These are phyloP conservation scores for Symbiodinium natans DNA, from an alignment of 73 alveolate genomes.

Conservation along the genomic window DNA sequence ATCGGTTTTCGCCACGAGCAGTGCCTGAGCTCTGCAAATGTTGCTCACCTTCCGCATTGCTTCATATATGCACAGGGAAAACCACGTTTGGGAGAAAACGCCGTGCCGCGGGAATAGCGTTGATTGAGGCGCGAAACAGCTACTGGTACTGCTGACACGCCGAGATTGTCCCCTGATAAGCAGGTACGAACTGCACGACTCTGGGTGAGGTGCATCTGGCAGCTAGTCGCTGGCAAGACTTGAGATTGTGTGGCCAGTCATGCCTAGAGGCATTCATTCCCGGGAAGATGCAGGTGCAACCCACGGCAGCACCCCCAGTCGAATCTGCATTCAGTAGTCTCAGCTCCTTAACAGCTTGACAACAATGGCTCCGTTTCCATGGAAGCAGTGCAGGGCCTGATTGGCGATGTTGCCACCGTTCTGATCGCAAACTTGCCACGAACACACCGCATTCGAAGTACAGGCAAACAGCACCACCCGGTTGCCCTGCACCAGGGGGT, in stretches of 20 bases:
- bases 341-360: slow-evolving; percentile 14
- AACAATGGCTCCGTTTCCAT: no score
- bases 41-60: background rate
- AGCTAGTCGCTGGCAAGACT: no score
- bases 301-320: slow-evolving; percentile 38
- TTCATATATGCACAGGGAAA: no score
- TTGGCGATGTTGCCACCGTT: slow-evolving; percentile 40
- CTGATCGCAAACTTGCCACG: slow-evolving; percentile 75
- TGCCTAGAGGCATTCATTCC: slow-evolving; percentile 57
- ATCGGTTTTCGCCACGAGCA: slow-evolving; percentile 57
- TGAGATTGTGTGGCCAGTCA: no score
- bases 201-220: no score
- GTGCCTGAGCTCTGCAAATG: slow-evolving; percentile 14
- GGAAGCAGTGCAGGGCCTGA: slow-evolving; percentile 25
- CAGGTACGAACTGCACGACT: no score
- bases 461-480: slow-evolving; percentile 66
- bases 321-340: slow-evolving; percentile 45
- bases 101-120: no score
- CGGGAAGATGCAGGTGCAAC: slow-evolving; percentile 63
- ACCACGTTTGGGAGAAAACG: no score
- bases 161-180: no score
- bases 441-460: slow-evolving; percentile 33
- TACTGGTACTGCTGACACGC: no score
- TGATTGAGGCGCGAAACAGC: no score
- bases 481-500: slow-evolving; percentile 14